Percentiles rank a stretch among this genome's conserved stretches.
phyloP scores from a whole-genome alignment of 768 basidiomycete genomes.

The Xerocomellus chrysenteron region DNA sequence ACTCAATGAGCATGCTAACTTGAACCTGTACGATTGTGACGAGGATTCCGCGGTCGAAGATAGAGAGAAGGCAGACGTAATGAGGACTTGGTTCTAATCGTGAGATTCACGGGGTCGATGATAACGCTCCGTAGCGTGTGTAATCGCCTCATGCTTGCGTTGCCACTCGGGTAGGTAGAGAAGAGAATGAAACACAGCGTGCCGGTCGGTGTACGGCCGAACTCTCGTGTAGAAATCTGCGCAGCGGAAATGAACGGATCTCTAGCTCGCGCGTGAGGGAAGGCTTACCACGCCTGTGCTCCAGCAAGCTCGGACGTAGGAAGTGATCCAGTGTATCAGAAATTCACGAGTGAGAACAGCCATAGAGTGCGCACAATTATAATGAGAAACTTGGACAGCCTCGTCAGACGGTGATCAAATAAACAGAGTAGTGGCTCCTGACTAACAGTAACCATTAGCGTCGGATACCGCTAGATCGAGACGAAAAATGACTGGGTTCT shows the following conservation, averaged over 20 bases:
- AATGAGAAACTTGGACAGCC: too few relatives aligned
- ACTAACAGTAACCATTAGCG: too few relatives aligned
- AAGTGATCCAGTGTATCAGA: too few relatives aligned
- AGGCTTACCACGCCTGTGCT: background rate
- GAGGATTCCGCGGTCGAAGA: background rate
- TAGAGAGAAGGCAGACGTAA: background rate
- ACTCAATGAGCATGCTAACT: background rate
- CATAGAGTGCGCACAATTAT: too few relatives aligned
- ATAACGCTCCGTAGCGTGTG: background rate
- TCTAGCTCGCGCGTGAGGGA: background rate
- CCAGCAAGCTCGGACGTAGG: background rate
- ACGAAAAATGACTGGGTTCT: too few relatives aligned
- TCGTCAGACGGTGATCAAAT: too few relatives aligned
- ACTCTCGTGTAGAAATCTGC: background rate
- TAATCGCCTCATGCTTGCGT: background rate
- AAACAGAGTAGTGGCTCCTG: too few relatives aligned
- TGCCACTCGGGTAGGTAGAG: background rate
- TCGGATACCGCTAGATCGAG: too few relatives aligned
- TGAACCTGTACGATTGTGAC: background rate
- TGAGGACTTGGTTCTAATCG: background rate
- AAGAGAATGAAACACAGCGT: background rate
- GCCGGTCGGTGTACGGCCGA: background rate
- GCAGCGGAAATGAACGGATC: background rate
- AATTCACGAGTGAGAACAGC: too few relatives aligned
- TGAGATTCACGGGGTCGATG: background rate